Evolutionary conservation across 176 grass and related monocot genomes (phyloP).

Genomic region (Aegilops umbellulata): DNA sequence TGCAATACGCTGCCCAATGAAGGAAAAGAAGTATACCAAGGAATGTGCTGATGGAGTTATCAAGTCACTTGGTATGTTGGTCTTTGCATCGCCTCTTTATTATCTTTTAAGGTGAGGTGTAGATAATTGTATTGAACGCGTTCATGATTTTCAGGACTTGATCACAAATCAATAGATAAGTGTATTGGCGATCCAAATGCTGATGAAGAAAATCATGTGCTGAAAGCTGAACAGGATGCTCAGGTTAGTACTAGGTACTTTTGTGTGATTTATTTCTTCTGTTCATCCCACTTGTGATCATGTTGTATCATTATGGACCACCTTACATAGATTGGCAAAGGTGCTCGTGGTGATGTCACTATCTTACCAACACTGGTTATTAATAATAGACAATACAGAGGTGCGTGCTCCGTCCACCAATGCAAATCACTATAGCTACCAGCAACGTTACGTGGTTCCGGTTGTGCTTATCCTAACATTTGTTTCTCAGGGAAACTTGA

Average conservation of each 20-base stretch:
- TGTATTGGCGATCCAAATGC: slow-evolving; percentile 80
- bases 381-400: slow-evolving; percentile 96
- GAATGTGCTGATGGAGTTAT: slow-evolving; percentile 85
- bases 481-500: slow-evolving; percentile 74
- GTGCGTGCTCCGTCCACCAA: slow-evolving; percentile 31
- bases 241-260: slow-evolving; percentile 59
- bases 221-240: slow-evolving; percentile 90
- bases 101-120: background rate
- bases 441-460: background rate
- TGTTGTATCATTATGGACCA: slow-evolving; percentile 2
- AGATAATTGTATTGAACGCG: background rate
- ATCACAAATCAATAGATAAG: slow-evolving; percentile 79
- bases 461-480: slow-evolving; percentile 17
- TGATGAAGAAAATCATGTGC: slow-evolving; percentile 78
- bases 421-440: background rate
- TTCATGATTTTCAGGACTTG: slow-evolving; percentile 39
- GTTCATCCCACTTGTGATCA: slow-evolving; percentile 19
- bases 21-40: slow-evolving; percentile 85
- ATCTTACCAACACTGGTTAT: slow-evolving; percentile 94
- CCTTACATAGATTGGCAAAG: slow-evolving; percentile 73
- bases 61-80: slow-evolving; percentile 74
- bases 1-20: slow-evolving; percentile 82
- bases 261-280: slow-evolving; percentile 1
- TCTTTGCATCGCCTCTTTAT: background rate
- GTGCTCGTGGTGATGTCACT: slow-evolving; percentile 85